phyloP scores from a whole-genome alignment of 2,329 filamentous ascomycete genomes.

The Colletotrichum sp. region DNA sequence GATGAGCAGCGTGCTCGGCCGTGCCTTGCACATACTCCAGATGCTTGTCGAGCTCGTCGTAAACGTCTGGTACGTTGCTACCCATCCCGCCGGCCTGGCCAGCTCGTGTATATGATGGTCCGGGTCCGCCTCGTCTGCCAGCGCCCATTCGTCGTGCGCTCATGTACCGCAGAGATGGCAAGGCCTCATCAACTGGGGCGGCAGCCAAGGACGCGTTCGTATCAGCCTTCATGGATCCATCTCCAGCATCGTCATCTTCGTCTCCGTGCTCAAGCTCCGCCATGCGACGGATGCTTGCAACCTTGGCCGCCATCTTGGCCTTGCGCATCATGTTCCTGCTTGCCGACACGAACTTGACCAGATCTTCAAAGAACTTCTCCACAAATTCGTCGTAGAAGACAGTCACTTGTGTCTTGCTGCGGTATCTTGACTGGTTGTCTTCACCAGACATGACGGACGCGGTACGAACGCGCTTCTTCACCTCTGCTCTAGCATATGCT shows the following conservation, averaged over 20 bases:
- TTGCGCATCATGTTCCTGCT: conserved; percentile 86
- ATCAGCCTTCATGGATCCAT: conserved; percentile 25
- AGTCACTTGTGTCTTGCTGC: conserved; percentile 77
- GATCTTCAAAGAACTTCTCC: conserved; percentile 80
- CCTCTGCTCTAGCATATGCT: conserved; percentile 49
- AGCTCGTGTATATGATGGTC: conserved; percentile 15
- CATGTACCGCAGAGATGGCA: conserved; percentile 46
- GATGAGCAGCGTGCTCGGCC: conserved; percentile 87
- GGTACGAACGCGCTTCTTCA: conserved; percentile 56
- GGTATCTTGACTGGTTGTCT: conserved; percentile 61
- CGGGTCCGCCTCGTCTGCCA: conserved; percentile 26
- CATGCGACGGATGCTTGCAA: conserved; percentile 67
- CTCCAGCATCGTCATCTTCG: conserved; percentile 45
- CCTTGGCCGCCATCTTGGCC: conserved; percentile 82
- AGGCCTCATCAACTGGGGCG: conserved; percentile 25
- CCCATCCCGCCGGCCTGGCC: conserved; percentile 21
- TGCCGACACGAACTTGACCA: conserved; percentile 82
- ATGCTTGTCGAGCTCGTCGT: conserved; percentile 77
- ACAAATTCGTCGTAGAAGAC: conserved; percentile 94
- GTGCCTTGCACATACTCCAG: conserved; percentile 81
- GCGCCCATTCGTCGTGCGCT: conserved; percentile 36
- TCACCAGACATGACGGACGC: conserved; percentile 57
- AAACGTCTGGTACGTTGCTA: conserved; percentile 51
- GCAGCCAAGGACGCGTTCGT: conserved; percentile 1
- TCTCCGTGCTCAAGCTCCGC: conserved; percentile 57